phyloP scores from a whole-genome alignment of 345 rosid species.

The Pistacia atlantica region DNA sequence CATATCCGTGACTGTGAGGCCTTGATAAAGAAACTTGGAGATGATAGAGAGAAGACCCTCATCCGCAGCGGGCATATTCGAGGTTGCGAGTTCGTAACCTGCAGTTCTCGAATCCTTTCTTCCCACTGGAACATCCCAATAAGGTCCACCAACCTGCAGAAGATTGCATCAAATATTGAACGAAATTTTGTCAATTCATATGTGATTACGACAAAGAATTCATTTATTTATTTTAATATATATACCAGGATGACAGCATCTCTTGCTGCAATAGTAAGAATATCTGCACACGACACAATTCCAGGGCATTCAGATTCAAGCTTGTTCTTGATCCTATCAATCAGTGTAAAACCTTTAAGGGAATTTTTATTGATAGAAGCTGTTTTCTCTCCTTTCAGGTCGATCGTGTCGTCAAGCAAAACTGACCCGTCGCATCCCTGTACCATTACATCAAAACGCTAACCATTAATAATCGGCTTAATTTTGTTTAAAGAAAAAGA shows the following conservation, averaged over 20 bases:
- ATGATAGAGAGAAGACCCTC: slow-evolving; percentile 62
- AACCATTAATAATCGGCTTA: too few species aligned
- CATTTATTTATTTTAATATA: too few species aligned
- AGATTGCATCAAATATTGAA: background rate
- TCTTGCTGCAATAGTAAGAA: slow-evolving; percentile 86
- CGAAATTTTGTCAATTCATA: too few species aligned
- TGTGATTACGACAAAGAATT: too few species aligned
- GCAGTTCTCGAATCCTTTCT: slow-evolving; percentile 91
- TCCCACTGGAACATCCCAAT: slow-evolving; percentile 94
- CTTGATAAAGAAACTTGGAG: slow-evolving; percentile 66
- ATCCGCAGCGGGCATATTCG: slow-evolving; percentile 64
- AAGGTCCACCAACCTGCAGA: slow-evolving; percentile 86
- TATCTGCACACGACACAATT: slow-evolving; percentile 88
- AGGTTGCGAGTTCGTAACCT: slow-evolving; percentile 42
- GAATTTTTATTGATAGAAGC: slow-evolving; percentile 63
- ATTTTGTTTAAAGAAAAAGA: background rate
- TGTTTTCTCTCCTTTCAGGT: slow-evolving; percentile 71
- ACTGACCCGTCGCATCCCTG: slow-evolving; percentile 95
- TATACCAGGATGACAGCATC: slow-evolving; percentile 84
- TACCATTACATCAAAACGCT: background rate
- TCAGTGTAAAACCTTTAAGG: slow-evolving; percentile 57
- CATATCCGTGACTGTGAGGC: slow-evolving; percentile 79
- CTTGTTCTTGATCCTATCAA: slow-evolving; percentile 84
- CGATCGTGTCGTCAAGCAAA: slow-evolving; percentile 75
- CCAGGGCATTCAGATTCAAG: slow-evolving; percentile 92